Evolutionary conservation across 805 yeast species (phyloP).

Genomic region (Metschnikowia dekortorum): DNA sequence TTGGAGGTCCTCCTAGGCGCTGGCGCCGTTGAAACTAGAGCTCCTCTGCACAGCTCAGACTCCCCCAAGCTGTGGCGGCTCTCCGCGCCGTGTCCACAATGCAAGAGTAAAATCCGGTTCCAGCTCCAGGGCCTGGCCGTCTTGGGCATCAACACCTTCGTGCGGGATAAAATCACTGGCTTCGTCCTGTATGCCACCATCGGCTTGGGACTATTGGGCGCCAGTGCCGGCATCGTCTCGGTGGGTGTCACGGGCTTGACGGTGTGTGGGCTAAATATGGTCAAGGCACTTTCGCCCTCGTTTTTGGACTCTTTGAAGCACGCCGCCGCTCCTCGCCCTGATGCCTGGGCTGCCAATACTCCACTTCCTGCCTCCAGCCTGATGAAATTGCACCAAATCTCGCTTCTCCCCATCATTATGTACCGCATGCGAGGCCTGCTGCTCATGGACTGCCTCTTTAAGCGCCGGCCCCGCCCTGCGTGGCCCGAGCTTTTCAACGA

Average conservation of each 20-base stretch:
- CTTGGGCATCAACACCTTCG: slow-evolving; percentile 18
- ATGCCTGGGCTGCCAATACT: background rate
- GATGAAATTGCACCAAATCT: slow-evolving; percentile 33
- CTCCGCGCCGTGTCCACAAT: slow-evolving; percentile 39
- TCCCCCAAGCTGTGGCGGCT: background rate
- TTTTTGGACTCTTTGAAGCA: slow-evolving; percentile 23
- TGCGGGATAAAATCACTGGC: slow-evolving; percentile 17
- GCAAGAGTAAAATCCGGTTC: slow-evolving; percentile 33
- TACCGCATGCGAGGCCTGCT: slow-evolving; percentile 36
- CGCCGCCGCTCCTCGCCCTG: background rate
- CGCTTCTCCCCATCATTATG: slow-evolving; percentile 35
- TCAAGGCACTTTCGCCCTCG: slow-evolving; percentile 34
- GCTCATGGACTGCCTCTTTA: slow-evolving; percentile 24
- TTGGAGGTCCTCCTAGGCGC: slow-evolving; percentile 3
- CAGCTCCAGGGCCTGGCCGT: slow-evolving; percentile 26
- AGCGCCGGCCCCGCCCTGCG: background rate
- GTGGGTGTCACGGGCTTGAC: slow-evolving; percentile 38
- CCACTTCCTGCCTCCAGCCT: slow-evolving; percentile 22
- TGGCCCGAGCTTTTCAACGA: slow-evolving; percentile 27
- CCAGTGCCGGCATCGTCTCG: slow-evolving; percentile 36
- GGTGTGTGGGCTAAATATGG: slow-evolving; percentile 33
- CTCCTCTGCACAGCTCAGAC: background rate
- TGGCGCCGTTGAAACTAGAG: background rate
- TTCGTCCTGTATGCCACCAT: slow-evolving; percentile 28
- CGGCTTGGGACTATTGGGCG: slow-evolving; percentile 35